Evolutionary conservation across 306 rosid species (phyloP), one percentile per base, ranked within the genome.

Genomic region (Cicer chorassanicum): DNA sequence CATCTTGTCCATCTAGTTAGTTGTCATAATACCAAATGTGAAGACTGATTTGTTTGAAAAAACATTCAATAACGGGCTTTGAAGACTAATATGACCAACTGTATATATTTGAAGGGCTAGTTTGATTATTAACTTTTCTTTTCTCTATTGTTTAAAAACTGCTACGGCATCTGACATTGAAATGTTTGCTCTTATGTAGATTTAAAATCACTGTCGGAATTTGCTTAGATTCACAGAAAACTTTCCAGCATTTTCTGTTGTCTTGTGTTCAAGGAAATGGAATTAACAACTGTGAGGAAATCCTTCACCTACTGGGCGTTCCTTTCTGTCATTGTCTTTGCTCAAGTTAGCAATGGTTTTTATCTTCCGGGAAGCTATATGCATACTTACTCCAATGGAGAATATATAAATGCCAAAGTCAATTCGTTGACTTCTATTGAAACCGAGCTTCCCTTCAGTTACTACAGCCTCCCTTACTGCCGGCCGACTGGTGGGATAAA

Each of bases 341-440:
- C 80, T 18, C 79, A 78, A 43, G 53, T 75, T 62, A 63, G 86
- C 68, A 24, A 81, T 80, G 90, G 88, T 18, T 92, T 92, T 79
- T 92, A 90, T 71, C 93, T 92, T 2, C 97, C 97, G 0, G 97
- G 96, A 46, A 92, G 92, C 85, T 92, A 92, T 88, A 90, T 90
- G 96, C 89, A 90, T 64, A 90, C 90, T 13, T 92, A 89, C 79
- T 80, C 92, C 61, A 51, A 61, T 40, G 81, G 73, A 63, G 86
- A 88, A n/a, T 11, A 4, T 6, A 89, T 92, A 59, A 55, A 40
- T 44, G 88, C 93, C 36, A 92, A 92, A 79, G 93, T 92, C 57
- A 88, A 92, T 82, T 92, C 97, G 38, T 83, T 92, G 88, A 92
- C 97, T 29, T 92, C 97, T 59, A 92, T 92, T 53, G 97, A 92